Evolutionary conservation across 148 eudicot species (phyloP).

Genomic region (Spergularia bocconei): DNA sequence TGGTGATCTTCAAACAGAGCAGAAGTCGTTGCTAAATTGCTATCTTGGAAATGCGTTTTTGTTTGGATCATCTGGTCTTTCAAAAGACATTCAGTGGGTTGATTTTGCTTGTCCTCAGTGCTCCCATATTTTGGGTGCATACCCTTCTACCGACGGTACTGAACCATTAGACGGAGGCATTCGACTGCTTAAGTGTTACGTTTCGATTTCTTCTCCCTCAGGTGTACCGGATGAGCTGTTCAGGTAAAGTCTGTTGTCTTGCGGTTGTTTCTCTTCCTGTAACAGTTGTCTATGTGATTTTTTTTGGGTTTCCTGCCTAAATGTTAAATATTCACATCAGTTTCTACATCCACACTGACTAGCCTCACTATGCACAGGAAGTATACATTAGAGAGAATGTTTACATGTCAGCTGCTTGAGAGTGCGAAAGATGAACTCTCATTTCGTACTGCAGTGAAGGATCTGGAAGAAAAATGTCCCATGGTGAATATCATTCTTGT

Average conservation of each 20-base stretch:
- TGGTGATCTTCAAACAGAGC: constrained; percentile 47
- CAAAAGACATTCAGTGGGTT: constrained; percentile 75
- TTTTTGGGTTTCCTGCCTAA: neutral
- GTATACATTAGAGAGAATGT: constrained; percentile 86
- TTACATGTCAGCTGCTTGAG: constrained; percentile 67
- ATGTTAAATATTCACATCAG: neutral
- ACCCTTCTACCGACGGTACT: constrained; percentile 49
- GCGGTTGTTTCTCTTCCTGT: neutral
- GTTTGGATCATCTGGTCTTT: constrained; percentile 57
- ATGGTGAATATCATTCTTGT: constrained; percentile 69
- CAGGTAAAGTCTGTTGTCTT: constrained; percentile 39
- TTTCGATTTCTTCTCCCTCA: constrained; percentile 59
- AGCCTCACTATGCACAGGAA: constrained; percentile 41
- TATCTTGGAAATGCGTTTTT: constrained; percentile 82
- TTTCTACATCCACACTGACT: neutral
- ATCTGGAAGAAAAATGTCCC: constrained; percentile 54
- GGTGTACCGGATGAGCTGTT: constrained; percentile 47
- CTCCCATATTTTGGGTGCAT: constrained; percentile 72
- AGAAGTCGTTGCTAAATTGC: constrained; percentile 77
- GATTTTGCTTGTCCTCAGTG: constrained; percentile 69
- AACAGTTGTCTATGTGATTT: neutral
- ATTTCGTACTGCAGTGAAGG: constrained; percentile 72
- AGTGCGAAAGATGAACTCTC: constrained; percentile 86
- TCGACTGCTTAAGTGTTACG: constrained; percentile 74
- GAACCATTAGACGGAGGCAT: constrained; percentile 74